Conservation (phyloP, 352 stramenopile species). For the Globisporangium uncinulatum region DNA sequence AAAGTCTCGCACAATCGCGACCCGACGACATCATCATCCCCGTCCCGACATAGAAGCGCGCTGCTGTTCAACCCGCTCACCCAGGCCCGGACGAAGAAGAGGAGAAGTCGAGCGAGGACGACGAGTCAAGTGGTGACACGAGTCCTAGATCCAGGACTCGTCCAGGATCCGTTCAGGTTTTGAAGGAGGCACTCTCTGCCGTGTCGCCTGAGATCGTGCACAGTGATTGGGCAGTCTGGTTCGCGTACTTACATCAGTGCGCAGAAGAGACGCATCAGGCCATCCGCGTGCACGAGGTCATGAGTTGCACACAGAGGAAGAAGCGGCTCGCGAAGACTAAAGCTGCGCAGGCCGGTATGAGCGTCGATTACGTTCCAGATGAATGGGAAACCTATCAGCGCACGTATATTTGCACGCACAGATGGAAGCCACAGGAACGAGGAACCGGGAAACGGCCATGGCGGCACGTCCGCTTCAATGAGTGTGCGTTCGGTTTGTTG, state of each 20-base stretch:
- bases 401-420: neutral
- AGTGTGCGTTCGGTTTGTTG: neutral
- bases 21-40: too few species aligned
- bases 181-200: neutral
- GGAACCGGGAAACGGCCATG: neutral
- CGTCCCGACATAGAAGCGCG: too few species aligned
- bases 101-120: neutral
- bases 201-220: neutral
- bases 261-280: neutral
- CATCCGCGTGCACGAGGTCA: neutral
- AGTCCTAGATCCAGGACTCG: neutral
- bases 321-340: neutral
- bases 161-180: constrained; percentile 1
- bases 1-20: too few species aligned
- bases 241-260: neutral
- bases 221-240: neutral
- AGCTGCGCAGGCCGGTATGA: neutral
- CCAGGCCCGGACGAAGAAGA: too few species aligned
- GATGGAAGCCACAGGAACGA: neutral
- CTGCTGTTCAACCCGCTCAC: too few species aligned
- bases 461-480: neutral
- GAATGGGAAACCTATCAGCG: neutral
- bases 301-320: neutral
- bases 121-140: neutral
- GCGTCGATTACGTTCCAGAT: neutral